Percentiles rank a stretch among this genome's conserved stretches.
Conservation (phyloP, 306 rosid species). For the Cucurbita ficifolia region DNA sequence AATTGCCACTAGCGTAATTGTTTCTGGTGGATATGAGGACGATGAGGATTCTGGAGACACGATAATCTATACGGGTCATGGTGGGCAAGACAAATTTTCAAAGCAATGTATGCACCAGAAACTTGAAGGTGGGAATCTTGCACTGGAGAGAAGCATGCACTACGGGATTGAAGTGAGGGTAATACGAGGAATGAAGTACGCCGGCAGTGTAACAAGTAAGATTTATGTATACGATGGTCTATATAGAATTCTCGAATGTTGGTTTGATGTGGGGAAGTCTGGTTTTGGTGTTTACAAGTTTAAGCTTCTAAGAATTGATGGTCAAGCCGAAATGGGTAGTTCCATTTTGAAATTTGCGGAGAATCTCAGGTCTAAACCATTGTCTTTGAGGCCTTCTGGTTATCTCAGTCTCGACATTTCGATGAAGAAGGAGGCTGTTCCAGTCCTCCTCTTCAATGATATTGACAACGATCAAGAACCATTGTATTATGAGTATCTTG, state of each 20-base stretch:
- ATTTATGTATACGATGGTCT: constrained; percentile 88
- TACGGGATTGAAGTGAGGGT: constrained; percentile 94
- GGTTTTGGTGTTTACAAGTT: constrained; percentile 89
- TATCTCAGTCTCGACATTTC: constrained; percentile 62
- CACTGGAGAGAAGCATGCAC: constrained; percentile 84
- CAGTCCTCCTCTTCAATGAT: constrained; percentile 57
- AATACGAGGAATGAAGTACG: constrained; percentile 49
- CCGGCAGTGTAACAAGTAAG: constrained; percentile 37
- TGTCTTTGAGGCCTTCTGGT: constrained; percentile 38
- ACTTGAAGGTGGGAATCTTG: constrained; percentile 84
- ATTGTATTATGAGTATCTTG: constrained; percentile 50
- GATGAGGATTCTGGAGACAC: constrained; percentile 75
- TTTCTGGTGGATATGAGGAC: constrained; percentile 89
- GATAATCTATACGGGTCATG: constrained; percentile 82
- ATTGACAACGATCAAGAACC: constrained; percentile 58
- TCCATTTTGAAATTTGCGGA: constrained; percentile 38
- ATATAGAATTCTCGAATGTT: constrained; percentile 55
- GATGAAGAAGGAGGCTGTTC: constrained; percentile 30
- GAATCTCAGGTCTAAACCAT: constrained; percentile 33
- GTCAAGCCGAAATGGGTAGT: constrained; percentile 87
- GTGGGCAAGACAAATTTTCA: constrained; percentile 71
- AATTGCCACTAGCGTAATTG: constrained; percentile 82
- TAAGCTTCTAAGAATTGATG: constrained; percentile 62
- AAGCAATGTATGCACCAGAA: constrained; percentile 69
- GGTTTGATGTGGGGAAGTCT: constrained; percentile 93